Evolutionary conservation across 2,329 filamentous ascomycete species (phyloP).

Genomic region (Ophiocordyceps sinensis): DNA sequence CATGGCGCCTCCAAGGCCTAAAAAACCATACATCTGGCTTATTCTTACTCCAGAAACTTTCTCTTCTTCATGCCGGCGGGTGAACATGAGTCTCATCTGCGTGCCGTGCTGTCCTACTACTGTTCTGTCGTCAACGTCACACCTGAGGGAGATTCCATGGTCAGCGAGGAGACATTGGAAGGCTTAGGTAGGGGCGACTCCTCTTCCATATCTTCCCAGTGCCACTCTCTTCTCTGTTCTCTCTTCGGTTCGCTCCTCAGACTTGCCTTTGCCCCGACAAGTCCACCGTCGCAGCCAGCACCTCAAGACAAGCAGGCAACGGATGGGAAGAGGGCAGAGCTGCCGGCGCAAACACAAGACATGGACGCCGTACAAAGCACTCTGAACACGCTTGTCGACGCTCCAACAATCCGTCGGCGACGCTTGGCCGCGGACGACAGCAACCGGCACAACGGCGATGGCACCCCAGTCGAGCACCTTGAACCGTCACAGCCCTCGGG

Average conservation of each 20-base stretch:
- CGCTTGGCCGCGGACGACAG: conserved; percentile 9
- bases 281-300: conserved; percentile 1
- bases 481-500: conserved; percentile 17
- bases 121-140: conserved; percentile 79
- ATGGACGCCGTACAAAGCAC: conserved; percentile 5
- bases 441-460: conserved; percentile 16
- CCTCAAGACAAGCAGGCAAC: conserved; percentile 6
- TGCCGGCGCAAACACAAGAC: conserved; percentile 4
- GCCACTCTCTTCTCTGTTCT: conserved; percentile 46
- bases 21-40: conserved; percentile 4
- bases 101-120: conserved; percentile 81
- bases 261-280: conserved; percentile 38
- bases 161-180: conserved; percentile 82
- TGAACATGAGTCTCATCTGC: conserved; percentile 54
- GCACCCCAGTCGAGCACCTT: conserved; percentile 16
- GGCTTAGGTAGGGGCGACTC: conserved; percentile 72
- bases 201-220: conserved; percentile 6
- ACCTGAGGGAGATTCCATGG: conserved; percentile 82
- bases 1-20: neutral
- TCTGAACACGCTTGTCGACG: conserved; percentile 9
- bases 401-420: conserved; percentile 10
- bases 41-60: conserved; percentile 53
- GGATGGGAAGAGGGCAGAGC: neutral
- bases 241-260: conserved; percentile 65
- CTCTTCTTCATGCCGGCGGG: conserved; percentile 67